A percentile compares a stretch with the other conserved stretches of the same genome.
Evolutionary conservation across 2,329 filamentous ascomycete species (phyloP).

Genomic region (Aspergillus sp.): DNA sequence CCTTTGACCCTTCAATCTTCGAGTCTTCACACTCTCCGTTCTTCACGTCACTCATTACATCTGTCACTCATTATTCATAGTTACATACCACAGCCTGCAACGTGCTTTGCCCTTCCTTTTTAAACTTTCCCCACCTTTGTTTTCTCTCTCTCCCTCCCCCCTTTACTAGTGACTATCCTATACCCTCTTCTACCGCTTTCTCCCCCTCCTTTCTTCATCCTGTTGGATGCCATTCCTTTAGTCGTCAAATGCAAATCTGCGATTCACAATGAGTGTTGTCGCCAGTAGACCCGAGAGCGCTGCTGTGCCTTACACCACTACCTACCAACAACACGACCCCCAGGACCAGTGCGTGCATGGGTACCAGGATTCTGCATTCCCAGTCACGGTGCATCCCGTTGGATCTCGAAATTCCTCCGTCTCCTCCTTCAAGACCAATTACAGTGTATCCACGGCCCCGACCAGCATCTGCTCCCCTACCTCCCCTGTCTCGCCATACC

Average conservation of each 20-base stretch:
- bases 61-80: slow-evolving; percentile 2
- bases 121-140: slow-evolving; percentile 6
- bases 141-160: slow-evolving; percentile 2
- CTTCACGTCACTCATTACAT: slow-evolving; percentile 2
- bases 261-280: slow-evolving; percentile 34
- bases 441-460: slow-evolving; percentile 32
- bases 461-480: slow-evolving; percentile 31
- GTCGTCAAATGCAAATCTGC: slow-evolving; percentile 6
- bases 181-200: slow-evolving; percentile 1
- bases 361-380: slow-evolving; percentile 24
- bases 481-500: slow-evolving; percentile 30
- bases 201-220: slow-evolving; percentile 7
- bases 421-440: slow-evolving; percentile 35
- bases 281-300: slow-evolving; percentile 33
- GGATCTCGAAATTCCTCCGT: slow-evolving; percentile 29
- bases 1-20: background rate
- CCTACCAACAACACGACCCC: background rate
- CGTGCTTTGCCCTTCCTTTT: background rate
- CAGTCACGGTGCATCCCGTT: slow-evolving; percentile 24
- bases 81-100: too few relatives aligned
- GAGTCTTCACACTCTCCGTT: background rate
- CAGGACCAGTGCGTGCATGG: slow-evolving; percentile 6
- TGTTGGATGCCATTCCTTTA: background rate
- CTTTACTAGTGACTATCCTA: slow-evolving; percentile 1
- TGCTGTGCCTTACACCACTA: slow-evolving; percentile 25